Evolutionary conservation across 768 basidiomycete species (phyloP).

Genomic region (Serendipita sp.): DNA sequence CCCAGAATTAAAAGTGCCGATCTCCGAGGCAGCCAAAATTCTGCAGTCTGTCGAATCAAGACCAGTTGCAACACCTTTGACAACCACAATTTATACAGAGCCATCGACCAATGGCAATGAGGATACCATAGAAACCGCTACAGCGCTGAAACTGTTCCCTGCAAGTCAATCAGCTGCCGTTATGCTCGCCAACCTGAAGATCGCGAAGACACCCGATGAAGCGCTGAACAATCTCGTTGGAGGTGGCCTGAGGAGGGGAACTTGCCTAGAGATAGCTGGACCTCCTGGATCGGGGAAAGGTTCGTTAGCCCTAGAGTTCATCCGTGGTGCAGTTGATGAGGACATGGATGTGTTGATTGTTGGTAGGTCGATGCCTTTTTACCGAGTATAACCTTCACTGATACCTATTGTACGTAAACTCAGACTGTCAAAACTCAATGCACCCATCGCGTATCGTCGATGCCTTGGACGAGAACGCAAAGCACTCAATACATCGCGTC

Average conservation of each 20-base stretch:
- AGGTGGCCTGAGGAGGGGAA: slow-evolving; percentile 44
- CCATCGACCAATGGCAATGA: too few relatives aligned
- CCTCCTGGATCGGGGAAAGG: slow-evolving; percentile 60
- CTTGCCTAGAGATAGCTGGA: slow-evolving; percentile 57
- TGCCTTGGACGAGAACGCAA: slow-evolving; percentile 14
- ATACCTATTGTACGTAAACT: not conserved
- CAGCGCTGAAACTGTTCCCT: not conserved
- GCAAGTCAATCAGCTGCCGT: not conserved
- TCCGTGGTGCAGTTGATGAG: slow-evolving; percentile 29
- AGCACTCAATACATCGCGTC: not conserved
- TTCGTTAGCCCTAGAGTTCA: slow-evolving; percentile 32
- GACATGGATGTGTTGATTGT: slow-evolving; percentile 43
- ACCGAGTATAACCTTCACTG: not conserved
- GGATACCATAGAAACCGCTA: not conserved
- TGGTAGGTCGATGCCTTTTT: slow-evolving; percentile 27
- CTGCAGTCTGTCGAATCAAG: not conserved
- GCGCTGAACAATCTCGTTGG: slow-evolving; percentile 43
- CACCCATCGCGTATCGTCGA: slow-evolving; percentile 21
- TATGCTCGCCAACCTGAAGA: not conserved
- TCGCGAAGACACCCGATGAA: not conserved
- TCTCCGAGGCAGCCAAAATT: not conserved
- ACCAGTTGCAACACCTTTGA: not conserved
- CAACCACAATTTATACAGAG: too few relatives aligned
- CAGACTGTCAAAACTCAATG: slow-evolving; percentile 36
- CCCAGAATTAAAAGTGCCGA: not conserved